Base-by-base conservation (phyloP, 805 yeast species). In the Kockiozyma suomiensis region DNA sequence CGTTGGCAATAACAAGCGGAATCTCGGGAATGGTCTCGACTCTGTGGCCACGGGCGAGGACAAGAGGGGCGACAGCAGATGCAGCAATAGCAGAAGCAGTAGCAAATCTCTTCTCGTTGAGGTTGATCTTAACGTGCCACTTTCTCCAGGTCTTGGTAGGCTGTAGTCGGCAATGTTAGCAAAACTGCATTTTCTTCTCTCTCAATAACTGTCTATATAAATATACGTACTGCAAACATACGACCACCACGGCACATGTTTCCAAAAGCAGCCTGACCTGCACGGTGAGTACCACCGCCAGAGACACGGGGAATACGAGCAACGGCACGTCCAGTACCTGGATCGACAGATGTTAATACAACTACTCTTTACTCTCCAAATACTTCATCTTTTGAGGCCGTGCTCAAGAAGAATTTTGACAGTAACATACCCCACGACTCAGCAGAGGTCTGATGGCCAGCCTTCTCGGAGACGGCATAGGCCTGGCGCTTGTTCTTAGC, bases 231-330 rank as follows among this genome's bases (percentile, higher is more conserved):
- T 82, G 99, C 97, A 78, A 94, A 94, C 98, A 94, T 94, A 84
- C 99, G 96, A 85, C 99, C 99, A 81, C 97, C 97, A 83, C 99
- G 93, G 87, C 99, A 94, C 99, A 94, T 94, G 94, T 94, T 94
- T 88, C 99, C 99, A 87, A 94, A 94, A 79, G 99, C 99, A 81
- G 91, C 99, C 84, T 94, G 99, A 81, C 99, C 99, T 71, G 98
- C 85, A 84, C 99, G 92, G 96, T 91, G 97, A 80, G 99, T 94
- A 89, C 99, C 99, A 80, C 96, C 92, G 85, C 99, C 99, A 83
- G 97, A 97, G 79, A 94, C 98, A 87, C 99, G 92, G 85, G 99
- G 99, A 81, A 94, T 93, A 87, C 99, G 93, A 84, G 99, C 98
- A 78, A 94, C 97, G 82, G 99, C 99, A 86, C 99, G 92, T 86